phyloP scores from a whole-genome alignment of 202 grass and related monocot species.

The Hordeum pubiflorum region DNA sequence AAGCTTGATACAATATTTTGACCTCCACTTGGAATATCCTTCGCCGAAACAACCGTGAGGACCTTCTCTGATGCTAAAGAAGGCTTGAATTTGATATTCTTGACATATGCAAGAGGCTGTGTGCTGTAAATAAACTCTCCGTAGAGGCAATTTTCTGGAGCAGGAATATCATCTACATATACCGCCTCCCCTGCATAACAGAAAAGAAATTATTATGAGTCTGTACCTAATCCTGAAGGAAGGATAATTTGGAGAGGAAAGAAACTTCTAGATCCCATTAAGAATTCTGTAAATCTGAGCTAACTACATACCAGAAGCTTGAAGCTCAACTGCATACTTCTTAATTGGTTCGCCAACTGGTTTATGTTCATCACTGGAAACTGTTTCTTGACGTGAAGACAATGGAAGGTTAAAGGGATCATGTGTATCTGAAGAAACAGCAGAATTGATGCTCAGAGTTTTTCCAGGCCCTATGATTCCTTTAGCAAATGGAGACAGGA shows the following conservation, averaged over 20 bases:
- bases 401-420: constrained; percentile 10
- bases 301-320: constrained; percentile 64
- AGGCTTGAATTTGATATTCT: constrained; percentile 45
- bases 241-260: neutral
- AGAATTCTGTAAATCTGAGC: neutral
- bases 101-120: constrained; percentile 52
- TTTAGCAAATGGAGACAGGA: constrained; percentile 45
- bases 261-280: neutral
- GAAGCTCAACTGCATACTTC: constrained; percentile 54
- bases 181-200: constrained; percentile 50
- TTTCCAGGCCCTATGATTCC: constrained; percentile 25
- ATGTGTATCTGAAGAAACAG: neutral
- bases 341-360: constrained; percentile 65
- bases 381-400: constrained; percentile 36
- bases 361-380: constrained; percentile 37
- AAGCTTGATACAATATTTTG: constrained; percentile 46
- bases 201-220: neutral
- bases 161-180: constrained; percentile 70
- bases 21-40: constrained; percentile 66
- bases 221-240: neutral
- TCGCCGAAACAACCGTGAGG: constrained; percentile 39
- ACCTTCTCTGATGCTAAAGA: constrained; percentile 55
- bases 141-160: constrained; percentile 68
- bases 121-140: constrained; percentile 85
- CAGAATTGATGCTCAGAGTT: neutral